Base-by-base conservation (phyloP, 495 filamentous ascomycete genomes). In the Podospora bellae-mahoneyi region DNA sequence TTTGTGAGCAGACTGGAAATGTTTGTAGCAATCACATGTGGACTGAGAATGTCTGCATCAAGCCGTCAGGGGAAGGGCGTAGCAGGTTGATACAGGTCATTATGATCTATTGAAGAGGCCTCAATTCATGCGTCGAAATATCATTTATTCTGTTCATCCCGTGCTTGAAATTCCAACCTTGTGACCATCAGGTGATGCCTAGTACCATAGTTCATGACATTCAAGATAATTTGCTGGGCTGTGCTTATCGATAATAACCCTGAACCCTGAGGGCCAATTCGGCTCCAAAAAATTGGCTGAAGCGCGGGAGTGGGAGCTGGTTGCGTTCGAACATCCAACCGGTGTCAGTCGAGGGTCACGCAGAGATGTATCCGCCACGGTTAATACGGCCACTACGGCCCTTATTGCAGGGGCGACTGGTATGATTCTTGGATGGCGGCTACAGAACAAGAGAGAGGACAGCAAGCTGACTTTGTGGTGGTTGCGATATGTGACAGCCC, bases 201-300 rank as follows among this genome's bases (percentile, higher is more conserved):
- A 23, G 9, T 13, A 48, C 23, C 23, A 16, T 48, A 10, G 39
- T 48, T 16, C 39, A 48, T 10, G 23, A 23, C 23, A 23, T 23
- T 58, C 23, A 26, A 58, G 23, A 58, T 26, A 44, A 34, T 27
- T 15, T 23, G 32, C 39, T 28, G 3, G 16, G 32, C 32, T 32
- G 65, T 28, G 61, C 70, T 77, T 79, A 79, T 79, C 77, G 77
- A 79, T 79, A 79, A 79, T 30, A 69, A 64, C 64, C 59, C 64
- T 54, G 9, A 48, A 48, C 39, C 39, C 39, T 48, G 39, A 48
- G 64, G 57, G 55, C 60, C 39, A 66, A 20, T 55, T 61, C 44
- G 34, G 62, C 72, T 70, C 74, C 70, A 75, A 74, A 75, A 75
- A 63, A 67, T 75, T 69, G 71, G 67, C 53, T 65, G 63, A 59